These are phyloP conservation scores for Saccharomycopsis sp. DNA, from an alignment of 805 yeast species.

Conservation along the genomic window DNA sequence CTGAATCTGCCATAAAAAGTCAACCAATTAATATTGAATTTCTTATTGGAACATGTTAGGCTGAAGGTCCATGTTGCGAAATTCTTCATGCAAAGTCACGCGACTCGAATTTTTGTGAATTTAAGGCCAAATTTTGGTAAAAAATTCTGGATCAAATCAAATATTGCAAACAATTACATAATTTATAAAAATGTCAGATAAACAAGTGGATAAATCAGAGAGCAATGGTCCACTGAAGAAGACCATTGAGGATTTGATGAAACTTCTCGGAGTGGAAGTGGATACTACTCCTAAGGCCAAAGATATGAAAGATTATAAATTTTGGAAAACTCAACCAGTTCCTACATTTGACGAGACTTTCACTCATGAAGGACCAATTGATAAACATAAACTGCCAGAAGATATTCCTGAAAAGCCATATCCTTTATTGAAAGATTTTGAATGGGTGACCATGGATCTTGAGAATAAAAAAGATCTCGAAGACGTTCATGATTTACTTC, in stretches of 20 bases:
- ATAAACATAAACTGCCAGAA: slow-evolving; percentile 49
- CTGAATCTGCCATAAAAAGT: too few relatives aligned
- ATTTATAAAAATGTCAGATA: neutral
- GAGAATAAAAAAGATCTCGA: slow-evolving; percentile 44
- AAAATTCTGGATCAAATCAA: too few relatives aligned
- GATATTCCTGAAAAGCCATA: slow-evolving; percentile 66
- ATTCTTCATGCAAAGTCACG: too few relatives aligned
- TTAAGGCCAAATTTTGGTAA: too few relatives aligned
- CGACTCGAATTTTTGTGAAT: too few relatives aligned
- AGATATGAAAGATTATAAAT: slow-evolving; percentile 81
- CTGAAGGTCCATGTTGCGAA: too few relatives aligned
- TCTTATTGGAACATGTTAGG: too few relatives aligned
- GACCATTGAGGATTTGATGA: slow-evolving; percentile 50
- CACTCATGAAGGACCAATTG: slow-evolving; percentile 68
- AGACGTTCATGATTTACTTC: slow-evolving; percentile 70
- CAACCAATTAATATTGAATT: too few relatives aligned
- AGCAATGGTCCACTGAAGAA: slow-evolving; percentile 21
- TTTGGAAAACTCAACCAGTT: slow-evolving; percentile 98
- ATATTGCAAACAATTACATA: too few relatives aligned
- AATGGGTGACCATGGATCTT: slow-evolving; percentile 77
- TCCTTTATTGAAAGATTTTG: slow-evolving; percentile 68
- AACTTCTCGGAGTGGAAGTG: slow-evolving; percentile 30
- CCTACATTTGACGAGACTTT: slow-evolving; percentile 55
- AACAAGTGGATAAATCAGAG: neutral
- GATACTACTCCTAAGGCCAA: slow-evolving; percentile 38